Conservation (phyloP, 176 grass and related monocot genomes). For the Avena eriantha region DNA sequence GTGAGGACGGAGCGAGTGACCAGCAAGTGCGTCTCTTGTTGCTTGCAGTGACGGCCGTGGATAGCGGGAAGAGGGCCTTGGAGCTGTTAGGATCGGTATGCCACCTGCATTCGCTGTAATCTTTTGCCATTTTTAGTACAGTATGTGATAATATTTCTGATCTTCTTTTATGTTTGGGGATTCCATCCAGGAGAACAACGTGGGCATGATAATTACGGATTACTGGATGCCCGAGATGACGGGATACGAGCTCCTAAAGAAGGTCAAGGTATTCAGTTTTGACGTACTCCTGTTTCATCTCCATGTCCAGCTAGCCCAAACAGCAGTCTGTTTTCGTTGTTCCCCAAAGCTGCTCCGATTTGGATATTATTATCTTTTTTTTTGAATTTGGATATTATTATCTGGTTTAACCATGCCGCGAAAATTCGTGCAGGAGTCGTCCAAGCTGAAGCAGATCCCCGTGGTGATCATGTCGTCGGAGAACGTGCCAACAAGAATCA, state of each 20-base stretch:
- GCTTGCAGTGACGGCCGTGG: conserved; percentile 81
- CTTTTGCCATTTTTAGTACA: conserved; percentile 13
- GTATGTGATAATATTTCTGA: conserved; percentile 13
- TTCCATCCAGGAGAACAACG: conserved; percentile 66
- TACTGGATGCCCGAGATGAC: conserved; percentile 99
- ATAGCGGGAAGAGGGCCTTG: conserved; percentile 87
- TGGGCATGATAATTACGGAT: conserved; percentile 95
- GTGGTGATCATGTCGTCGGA: conserved; percentile 99
- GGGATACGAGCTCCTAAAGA: conserved; percentile 90
- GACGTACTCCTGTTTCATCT: neutral
- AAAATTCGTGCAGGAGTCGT: conserved; percentile 65
- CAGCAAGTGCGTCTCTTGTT: neutral
- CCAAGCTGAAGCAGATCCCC: conserved; percentile 71
- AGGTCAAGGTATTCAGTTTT: conserved; percentile 62
- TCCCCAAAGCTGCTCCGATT: neutral
- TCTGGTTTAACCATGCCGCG: neutral
- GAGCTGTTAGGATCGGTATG: conserved; percentile 70
- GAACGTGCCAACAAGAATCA: conserved; percentile 81
- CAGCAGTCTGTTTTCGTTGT: neutral
- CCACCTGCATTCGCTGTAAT: neutral
- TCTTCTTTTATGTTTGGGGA: neutral
- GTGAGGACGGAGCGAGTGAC: neutral
- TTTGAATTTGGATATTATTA: no score
- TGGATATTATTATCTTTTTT: neutral
- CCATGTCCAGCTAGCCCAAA: neutral